phyloP scores from a whole-genome alignment of 352 stramenopile species.

The Phytophthora multivora region DNA sequence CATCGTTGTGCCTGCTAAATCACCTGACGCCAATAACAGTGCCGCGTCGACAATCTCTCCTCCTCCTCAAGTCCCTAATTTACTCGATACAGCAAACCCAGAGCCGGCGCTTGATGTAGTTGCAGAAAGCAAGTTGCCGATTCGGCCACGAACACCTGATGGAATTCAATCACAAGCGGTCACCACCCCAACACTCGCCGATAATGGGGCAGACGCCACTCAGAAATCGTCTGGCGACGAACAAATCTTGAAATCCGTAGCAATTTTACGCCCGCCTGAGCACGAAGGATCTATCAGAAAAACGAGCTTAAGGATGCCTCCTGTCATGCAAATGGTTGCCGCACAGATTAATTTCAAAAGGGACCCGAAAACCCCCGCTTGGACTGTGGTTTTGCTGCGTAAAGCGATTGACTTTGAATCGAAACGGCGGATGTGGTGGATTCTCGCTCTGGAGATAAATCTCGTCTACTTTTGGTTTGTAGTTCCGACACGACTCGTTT shows the following conservation, averaged over 20 bases:
- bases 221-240: slow-evolving; percentile 4
- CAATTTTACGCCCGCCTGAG: background rate
- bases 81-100: too few relatives aligned
- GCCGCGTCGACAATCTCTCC: background rate
- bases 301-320: slow-evolving; percentile 30
- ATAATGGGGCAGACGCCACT: background rate
- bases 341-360: slow-evolving; percentile 20
- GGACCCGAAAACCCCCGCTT: slow-evolving; percentile 26
- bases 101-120: too few relatives aligned
- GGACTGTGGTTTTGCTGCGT: slow-evolving; percentile 37
- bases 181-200: background rate
- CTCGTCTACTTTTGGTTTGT: slow-evolving; percentile 65
- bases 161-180: background rate
- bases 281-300: background rate
- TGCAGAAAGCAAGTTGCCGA: background rate
- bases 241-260: background rate
- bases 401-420: slow-evolving; percentile 53
- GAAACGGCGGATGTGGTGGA: slow-evolving; percentile 49
- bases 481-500: slow-evolving; percentile 49
- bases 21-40: background rate
- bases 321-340: slow-evolving; percentile 28
- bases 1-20: background rate
- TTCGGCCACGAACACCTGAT: background rate
- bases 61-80: background rate
- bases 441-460: slow-evolving; percentile 46